A percentile compares a stretch with the other conserved stretches of the same genome.
phyloP scores from a whole-genome alignment of 441 rosid genomes.

The Adansonia rubrostipa region DNA sequence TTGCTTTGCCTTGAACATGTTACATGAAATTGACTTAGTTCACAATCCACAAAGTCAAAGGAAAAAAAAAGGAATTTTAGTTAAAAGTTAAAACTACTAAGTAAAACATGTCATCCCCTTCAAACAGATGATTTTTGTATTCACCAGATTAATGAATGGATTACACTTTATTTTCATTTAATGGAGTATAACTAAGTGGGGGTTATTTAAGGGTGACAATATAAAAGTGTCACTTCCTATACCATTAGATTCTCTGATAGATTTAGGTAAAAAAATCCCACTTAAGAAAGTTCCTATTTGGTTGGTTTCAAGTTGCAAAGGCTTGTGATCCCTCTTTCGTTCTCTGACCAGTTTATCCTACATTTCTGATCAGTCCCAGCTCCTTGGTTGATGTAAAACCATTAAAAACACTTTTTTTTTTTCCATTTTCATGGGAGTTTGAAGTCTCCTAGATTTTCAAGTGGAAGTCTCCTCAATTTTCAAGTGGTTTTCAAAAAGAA shows the following conservation, averaged over 20 bases:
- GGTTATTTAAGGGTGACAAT: neutral
- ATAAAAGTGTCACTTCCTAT: conserved; percentile 23
- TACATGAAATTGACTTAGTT: neutral
- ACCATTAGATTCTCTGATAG: conserved; percentile 32
- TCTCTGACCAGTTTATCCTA: conserved; percentile 15
- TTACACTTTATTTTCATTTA: neutral
- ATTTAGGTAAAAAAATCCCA: conserved; percentile 35
- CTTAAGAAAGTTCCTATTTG: conserved; percentile 25
- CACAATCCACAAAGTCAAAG: neutral
- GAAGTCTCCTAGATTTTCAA: conserved; percentile 8
- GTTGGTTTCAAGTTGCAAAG: conserved; percentile 35
- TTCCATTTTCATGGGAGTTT: neutral
- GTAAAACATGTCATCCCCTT: neutral
- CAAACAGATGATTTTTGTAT: neutral
- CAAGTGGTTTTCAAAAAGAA: neutral
- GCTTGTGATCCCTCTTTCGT: conserved; percentile 26
- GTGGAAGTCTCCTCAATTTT: neutral
- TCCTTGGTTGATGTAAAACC: conserved; percentile 20
- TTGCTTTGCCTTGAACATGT: conserved; percentile 4
- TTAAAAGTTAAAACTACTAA: neutral
- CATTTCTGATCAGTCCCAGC: conserved; percentile 11
- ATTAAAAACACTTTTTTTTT: conserved; percentile 21
- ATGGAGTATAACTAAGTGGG: neutral
- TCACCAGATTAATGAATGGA: neutral
- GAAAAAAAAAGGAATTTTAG: neutral